Evolutionary conservation across 805 yeast genomes (phyloP).

Genomic region (Wickerhamiella siamensis): DNA sequence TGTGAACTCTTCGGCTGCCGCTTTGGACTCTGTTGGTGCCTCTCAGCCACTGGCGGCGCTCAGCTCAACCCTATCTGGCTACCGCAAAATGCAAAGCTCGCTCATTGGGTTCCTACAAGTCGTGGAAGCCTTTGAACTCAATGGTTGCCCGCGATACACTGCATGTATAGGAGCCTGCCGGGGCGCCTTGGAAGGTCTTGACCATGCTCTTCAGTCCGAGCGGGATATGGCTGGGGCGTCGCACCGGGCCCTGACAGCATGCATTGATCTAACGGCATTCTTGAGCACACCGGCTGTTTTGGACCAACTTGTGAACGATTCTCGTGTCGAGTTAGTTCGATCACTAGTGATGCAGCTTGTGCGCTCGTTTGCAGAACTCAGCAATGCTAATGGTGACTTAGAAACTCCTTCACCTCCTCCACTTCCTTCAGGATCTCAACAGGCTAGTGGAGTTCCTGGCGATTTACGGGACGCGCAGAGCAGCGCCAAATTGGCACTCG

Average conservation of each 20-base stretch:
- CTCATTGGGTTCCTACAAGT: not conserved
- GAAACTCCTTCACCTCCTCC: slow-evolving; percentile 4
- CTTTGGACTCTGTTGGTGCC: not conserved
- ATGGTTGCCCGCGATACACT: not conserved
- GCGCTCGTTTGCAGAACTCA: slow-evolving; percentile 14
- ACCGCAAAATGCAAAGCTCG: not conserved
- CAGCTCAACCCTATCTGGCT: not conserved
- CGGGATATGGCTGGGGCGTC: not conserved
- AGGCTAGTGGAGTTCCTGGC: not conserved
- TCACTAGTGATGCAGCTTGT: slow-evolving; percentile 3
- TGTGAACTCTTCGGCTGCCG: not conserved
- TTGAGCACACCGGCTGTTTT: slow-evolving; percentile 1
- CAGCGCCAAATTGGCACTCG: slow-evolving; percentile 26
- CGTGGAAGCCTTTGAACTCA: too few species aligned
- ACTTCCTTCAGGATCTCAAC: not conserved
- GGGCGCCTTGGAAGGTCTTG: not conserved
- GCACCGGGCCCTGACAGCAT: not conserved
- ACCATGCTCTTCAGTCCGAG: not conserved
- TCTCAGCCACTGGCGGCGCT: not conserved
- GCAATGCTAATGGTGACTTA: slow-evolving; percentile 10
- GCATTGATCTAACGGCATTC: not conserved
- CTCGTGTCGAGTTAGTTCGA: slow-evolving; percentile 1
- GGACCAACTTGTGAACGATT: not conserved
- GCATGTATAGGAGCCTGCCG: not conserved
- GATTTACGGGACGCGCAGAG: not conserved